phyloP scores from a whole-genome alignment of 768 basidiomycete species.

The Termitomyces sp. region DNA sequence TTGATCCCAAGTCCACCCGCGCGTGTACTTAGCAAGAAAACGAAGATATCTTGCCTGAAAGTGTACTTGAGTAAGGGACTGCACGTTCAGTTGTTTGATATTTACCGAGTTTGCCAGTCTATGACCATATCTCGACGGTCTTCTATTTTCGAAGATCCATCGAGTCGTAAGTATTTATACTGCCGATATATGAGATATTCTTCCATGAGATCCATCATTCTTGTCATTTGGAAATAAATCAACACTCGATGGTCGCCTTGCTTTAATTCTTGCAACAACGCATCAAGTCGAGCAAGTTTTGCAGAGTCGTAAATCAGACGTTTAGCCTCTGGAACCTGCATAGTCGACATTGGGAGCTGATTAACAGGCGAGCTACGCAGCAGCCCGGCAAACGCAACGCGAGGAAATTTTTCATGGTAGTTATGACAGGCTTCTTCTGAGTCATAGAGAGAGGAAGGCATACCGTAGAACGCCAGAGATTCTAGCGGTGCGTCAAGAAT shows the following conservation, averaged over 20 bases:
- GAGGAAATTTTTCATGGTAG: slow-evolving; percentile 50
- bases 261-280: slow-evolving; percentile 88
- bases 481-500: slow-evolving; percentile 67
- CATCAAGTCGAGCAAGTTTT: slow-evolving; percentile 88
- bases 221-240: slow-evolving; percentile 99
- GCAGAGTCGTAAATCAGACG: slow-evolving; percentile 94
- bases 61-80: background rate
- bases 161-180: slow-evolving; percentile 89
- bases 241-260: slow-evolving; percentile 89
- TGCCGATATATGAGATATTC: slow-evolving; percentile 97
- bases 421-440: slow-evolving; percentile 42
- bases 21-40: slow-evolving; percentile 87
- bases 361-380: slow-evolving; percentile 57
- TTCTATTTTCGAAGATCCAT: slow-evolving; percentile 91
- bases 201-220: slow-evolving; percentile 99
- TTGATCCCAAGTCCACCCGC: slow-evolving; percentile 98
- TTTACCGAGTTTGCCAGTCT: slow-evolving; percentile 95
- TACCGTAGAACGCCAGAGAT: slow-evolving; percentile 75
- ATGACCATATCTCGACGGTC: slow-evolving; percentile 99
- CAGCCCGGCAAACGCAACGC: slow-evolving; percentile 62
- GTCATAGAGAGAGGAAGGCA: slow-evolving; percentile 64
- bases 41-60: slow-evolving; percentile 79
- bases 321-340: slow-evolving; percentile 94
- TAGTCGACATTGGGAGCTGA: slow-evolving; percentile 75
- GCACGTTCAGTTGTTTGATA: background rate